Evolutionary conservation across 192 early-diverging fungal species (phyloP).

Genomic region (Coemansia sp.): DNA sequence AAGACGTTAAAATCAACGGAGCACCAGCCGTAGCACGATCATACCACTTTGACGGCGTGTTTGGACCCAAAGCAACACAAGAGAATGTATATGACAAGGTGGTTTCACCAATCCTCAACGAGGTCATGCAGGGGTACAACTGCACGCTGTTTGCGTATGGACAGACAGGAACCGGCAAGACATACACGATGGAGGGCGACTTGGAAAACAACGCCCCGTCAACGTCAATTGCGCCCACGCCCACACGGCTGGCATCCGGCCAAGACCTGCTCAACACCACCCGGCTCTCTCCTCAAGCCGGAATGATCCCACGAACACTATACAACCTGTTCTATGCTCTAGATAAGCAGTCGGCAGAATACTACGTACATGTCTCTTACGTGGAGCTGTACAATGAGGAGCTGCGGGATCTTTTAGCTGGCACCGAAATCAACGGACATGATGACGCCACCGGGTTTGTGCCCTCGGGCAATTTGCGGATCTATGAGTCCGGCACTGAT

Average conservation of each 20-base stretch:
- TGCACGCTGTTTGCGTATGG: slow-evolving; percentile 84
- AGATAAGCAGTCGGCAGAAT: slow-evolving; percentile 68
- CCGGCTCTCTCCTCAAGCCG: slow-evolving; percentile 57
- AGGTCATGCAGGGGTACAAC: slow-evolving; percentile 73
- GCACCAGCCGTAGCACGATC: slow-evolving; percentile 56
- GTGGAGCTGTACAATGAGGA: slow-evolving; percentile 97
- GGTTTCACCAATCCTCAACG: slow-evolving; percentile 78
- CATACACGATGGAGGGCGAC: slow-evolving; percentile 95
- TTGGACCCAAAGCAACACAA: slow-evolving; percentile 73
- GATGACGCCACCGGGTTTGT: slow-evolving; percentile 8
- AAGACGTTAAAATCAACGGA: slow-evolving; percentile 62
- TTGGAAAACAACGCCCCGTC: slow-evolving; percentile 39
- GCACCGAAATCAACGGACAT: slow-evolving; percentile 39
- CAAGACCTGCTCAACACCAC: slow-evolving; percentile 11
- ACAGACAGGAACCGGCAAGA: slow-evolving; percentile 94
- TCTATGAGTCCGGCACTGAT: slow-evolving; percentile 68
- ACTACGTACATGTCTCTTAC: slow-evolving; percentile 80
- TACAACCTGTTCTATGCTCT: slow-evolving; percentile 74
- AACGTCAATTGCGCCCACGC: slow-evolving; percentile 4
- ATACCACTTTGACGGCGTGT: slow-evolving; percentile 90
- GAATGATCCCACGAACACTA: slow-evolving; percentile 88
- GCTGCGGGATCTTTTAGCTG: slow-evolving; percentile 80
- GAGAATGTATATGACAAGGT: slow-evolving; percentile 74
- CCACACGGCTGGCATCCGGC: not conserved
- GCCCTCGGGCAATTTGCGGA: slow-evolving; percentile 50